These are phyloP conservation scores for Wickerhamomyces strasburgensis DNA, from an alignment of 805 yeast genomes.

Conservation along the genomic window DNA sequence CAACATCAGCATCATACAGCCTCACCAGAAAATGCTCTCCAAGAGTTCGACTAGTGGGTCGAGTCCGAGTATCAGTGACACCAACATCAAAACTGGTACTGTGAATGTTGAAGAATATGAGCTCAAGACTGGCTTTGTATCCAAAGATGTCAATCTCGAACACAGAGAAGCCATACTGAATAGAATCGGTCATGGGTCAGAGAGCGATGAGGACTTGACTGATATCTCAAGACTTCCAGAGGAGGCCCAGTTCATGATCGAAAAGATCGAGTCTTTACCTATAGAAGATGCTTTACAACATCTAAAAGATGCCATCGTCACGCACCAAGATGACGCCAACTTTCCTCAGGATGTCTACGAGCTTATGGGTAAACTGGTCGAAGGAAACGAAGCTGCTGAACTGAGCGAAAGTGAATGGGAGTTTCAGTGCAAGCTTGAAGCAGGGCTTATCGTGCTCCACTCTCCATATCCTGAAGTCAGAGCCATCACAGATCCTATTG, in stretches of 20 bases:
- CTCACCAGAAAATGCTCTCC: too few species aligned
- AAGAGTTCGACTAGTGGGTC: constrained; percentile 7
- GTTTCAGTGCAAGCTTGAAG: constrained; percentile 27
- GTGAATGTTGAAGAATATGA: constrained; percentile 7
- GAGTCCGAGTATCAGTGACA: neutral
- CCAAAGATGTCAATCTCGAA: constrained; percentile 7
- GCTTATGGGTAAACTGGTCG: constrained; percentile 26
- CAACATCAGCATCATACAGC: too few species aligned
- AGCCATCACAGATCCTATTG: constrained; percentile 50
- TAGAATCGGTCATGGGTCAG: constrained; percentile 14
- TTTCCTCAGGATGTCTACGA: constrained; percentile 28
- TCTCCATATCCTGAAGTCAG: constrained; percentile 68
- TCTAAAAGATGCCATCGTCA: constrained; percentile 33
- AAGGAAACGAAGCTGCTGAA: constrained; percentile 23
- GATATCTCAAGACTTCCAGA: constrained; percentile 12
- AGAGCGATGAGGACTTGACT: constrained; percentile 13
- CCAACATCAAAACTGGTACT: constrained; percentile 3
- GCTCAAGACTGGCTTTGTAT: constrained; percentile 5
- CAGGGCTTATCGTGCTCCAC: constrained; percentile 35
- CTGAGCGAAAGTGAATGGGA: constrained; percentile 15
- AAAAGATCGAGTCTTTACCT: constrained; percentile 23
- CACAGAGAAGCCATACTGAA: constrained; percentile 10
- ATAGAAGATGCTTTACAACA: constrained; percentile 20
- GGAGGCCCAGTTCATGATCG: constrained; percentile 34
- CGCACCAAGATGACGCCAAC: constrained; percentile 45